Conservation (phyloP, 1,284 basidiomycete species). For the Heliocybe sulcata region DNA sequence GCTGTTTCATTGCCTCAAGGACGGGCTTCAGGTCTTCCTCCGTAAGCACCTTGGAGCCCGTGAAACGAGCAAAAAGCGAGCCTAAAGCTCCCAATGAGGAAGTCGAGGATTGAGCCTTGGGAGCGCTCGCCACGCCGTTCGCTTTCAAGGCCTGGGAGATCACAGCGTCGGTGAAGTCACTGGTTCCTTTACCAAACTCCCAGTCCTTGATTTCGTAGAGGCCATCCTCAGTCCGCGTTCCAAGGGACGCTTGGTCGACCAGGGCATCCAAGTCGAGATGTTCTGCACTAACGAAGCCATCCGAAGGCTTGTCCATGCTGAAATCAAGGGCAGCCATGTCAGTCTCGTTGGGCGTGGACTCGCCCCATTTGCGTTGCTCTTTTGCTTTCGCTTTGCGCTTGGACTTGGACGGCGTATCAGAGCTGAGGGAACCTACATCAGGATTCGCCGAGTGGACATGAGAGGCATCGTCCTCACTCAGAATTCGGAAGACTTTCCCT, state of each 20-base stretch:
- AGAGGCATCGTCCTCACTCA: slow-evolving; percentile 40
- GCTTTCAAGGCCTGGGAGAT: slow-evolving; percentile 49
- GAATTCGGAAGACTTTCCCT: slow-evolving; percentile 57
- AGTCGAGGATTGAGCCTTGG: slow-evolving; percentile 18
- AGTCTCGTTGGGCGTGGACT: slow-evolving; percentile 66
- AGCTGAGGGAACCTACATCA: slow-evolving; percentile 28
- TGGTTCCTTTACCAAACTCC: slow-evolving; percentile 48
- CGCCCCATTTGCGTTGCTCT: slow-evolving; percentile 88
- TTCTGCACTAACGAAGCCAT: slow-evolving; percentile 22
- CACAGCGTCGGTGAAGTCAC: slow-evolving; percentile 45
- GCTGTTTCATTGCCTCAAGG: slow-evolving; percentile 91
- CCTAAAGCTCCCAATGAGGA: slow-evolving; percentile 56
- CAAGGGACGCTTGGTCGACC: slow-evolving; percentile 76
- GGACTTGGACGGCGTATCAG: slow-evolving; percentile 40
- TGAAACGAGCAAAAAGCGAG: slow-evolving; percentile 78
- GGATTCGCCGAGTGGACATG: neutral
- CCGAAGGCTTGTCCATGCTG: slow-evolving; percentile 44
- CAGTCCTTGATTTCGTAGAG: slow-evolving; percentile 94
- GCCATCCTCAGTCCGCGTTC: slow-evolving; percentile 76
- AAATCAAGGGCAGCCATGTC: slow-evolving; percentile 93
- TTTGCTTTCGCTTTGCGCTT: slow-evolving; percentile 67
- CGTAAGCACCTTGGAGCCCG: slow-evolving; percentile 78
- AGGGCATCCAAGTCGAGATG: slow-evolving; percentile 53
- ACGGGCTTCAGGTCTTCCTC: slow-evolving; percentile 85
- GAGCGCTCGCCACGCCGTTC: slow-evolving; percentile 25